Conservation (phyloP, 1,284 basidiomycete species). For the Tausonia pullulans region DNA sequence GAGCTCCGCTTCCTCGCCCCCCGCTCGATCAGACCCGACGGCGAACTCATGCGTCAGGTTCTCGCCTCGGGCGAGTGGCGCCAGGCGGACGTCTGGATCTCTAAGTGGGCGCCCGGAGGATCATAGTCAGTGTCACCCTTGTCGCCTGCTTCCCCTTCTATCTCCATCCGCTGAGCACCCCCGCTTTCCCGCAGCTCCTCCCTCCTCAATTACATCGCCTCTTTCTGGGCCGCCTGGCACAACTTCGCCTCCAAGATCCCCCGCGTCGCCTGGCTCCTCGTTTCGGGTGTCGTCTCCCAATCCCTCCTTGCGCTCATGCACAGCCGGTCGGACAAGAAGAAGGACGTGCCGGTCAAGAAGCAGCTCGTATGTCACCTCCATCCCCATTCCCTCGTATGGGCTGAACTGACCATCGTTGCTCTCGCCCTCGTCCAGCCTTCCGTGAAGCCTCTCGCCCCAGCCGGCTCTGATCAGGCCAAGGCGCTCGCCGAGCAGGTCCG, state of each 20-base stretch:
- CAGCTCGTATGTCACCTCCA: background rate
- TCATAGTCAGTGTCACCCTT: conserved; percentile 22
- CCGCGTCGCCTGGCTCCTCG: conserved; percentile 23
- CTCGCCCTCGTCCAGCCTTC: background rate
- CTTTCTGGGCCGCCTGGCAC: conserved; percentile 15
- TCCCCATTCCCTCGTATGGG: background rate
- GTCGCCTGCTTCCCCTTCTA: background rate
- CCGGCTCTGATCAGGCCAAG: conserved; percentile 9
- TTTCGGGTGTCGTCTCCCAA: conserved; percentile 23
- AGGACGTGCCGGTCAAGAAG: background rate
- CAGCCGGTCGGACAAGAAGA: background rate
- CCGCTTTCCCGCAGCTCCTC: conserved; percentile 18
- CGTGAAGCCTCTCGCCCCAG: background rate
- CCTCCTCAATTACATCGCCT: conserved; percentile 21
- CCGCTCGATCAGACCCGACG: conserved; percentile 21
- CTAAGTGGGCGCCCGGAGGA: conserved; percentile 23
- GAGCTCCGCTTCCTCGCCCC: conserved; percentile 25
- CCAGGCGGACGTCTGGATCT: conserved; percentile 22
- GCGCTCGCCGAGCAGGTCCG: conserved; percentile 11
- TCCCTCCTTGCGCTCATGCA: conserved; percentile 23
- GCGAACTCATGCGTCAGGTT: conserved; percentile 20
- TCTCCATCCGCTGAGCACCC: background rate
- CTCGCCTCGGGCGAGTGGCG: conserved; percentile 24
- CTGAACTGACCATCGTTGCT: background rate
- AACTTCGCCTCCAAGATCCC: conserved; percentile 22